phyloP scores from a whole-genome alignment of 805 yeast species.

The Candida xiaguanensis region DNA sequence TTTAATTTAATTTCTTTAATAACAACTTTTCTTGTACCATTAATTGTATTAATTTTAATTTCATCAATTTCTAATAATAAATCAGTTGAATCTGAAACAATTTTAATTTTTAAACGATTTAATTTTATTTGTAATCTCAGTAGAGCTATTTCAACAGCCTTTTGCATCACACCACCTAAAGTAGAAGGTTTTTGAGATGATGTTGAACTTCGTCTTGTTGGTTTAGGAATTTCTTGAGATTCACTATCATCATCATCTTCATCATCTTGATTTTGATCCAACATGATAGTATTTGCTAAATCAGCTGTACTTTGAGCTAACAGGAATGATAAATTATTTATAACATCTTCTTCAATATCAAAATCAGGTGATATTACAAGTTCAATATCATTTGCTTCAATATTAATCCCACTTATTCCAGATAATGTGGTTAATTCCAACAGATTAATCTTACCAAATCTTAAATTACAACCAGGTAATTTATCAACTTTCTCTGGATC shows the following conservation, averaged over 20 bases:
- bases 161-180: conserved; percentile 54
- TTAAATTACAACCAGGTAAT: conserved; percentile 59
- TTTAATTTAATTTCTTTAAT: conserved; percentile 38
- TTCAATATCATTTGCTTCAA: conserved; percentile 55
- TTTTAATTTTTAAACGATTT: conserved; percentile 41
- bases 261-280: conserved; percentile 19
- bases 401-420: conserved; percentile 64
- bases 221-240: conserved; percentile 7
- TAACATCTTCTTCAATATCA: conserved; percentile 24
- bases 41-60: conserved; percentile 34
- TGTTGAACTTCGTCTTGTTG: conserved; percentile 12
- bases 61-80: conserved; percentile 28
- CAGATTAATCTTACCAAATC: conserved; percentile 57
- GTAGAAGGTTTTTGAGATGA: conserved; percentile 28
- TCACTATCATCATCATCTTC: conserved; percentile 11
- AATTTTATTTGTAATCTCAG: conserved; percentile 55
- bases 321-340: conserved; percentile 42
- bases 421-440: conserved; percentile 43
- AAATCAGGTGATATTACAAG: conserved; percentile 36
- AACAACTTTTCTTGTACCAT: conserved; percentile 43
- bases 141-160: conserved; percentile 65
- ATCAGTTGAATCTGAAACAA: conserved; percentile 46
- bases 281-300: conserved; percentile 57
- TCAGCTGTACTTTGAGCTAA: conserved; percentile 73
- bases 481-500: conserved; percentile 66